Percentiles rank a stretch among this genome's conserved stretches.
Evolutionary conservation across 345 rosid species (phyloP).

Genomic region (Bruguiera parviflora): DNA sequence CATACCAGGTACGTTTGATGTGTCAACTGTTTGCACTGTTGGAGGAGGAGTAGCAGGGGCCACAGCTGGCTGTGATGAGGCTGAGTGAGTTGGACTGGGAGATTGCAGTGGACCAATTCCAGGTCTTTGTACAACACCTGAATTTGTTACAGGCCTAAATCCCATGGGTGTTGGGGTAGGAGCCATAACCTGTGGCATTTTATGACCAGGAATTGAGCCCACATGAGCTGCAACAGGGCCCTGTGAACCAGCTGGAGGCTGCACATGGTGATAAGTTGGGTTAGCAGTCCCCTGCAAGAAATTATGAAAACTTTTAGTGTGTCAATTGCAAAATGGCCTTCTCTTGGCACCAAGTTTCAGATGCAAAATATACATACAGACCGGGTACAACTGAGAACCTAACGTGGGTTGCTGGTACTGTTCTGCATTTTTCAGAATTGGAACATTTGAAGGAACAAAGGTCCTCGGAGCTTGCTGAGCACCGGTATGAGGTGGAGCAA

Average conservation of each 20-base stretch:
- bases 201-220: slow-evolving; percentile 49
- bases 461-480: slow-evolving; percentile 60
- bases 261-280: slow-evolving; percentile 50
- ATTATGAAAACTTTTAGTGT: slow-evolving; percentile 10
- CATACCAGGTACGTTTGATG: slow-evolving; percentile 78
- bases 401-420: slow-evolving; percentile 79
- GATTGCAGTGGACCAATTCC: slow-evolving; percentile 64
- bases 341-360: slow-evolving; percentile 3
- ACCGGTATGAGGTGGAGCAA: slow-evolving; percentile 45
- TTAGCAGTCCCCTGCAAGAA: slow-evolving; percentile 54
- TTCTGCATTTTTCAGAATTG: slow-evolving; percentile 70
- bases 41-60: slow-evolving; percentile 79
- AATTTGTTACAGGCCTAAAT: slow-evolving; percentile 59
- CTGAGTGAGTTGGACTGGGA: slow-evolving; percentile 59
- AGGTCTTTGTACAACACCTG: slow-evolving; percentile 69
- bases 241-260: slow-evolving; percentile 51
- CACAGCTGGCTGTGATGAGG: slow-evolving; percentile 50
- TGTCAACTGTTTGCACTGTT: slow-evolving; percentile 87
- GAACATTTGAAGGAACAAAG: slow-evolving; percentile 79
- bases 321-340: slow-evolving; percentile 7
- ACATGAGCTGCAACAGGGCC: slow-evolving; percentile 47
- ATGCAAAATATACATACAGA: slow-evolving; percentile 31
- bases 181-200: slow-evolving; percentile 54
- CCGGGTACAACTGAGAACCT: slow-evolving; percentile 80
- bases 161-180: slow-evolving; percentile 51